Evolutionary conservation across 2,329 filamentous ascomycete species (phyloP).

Genomic region (Pleomassaria siparia): DNA sequence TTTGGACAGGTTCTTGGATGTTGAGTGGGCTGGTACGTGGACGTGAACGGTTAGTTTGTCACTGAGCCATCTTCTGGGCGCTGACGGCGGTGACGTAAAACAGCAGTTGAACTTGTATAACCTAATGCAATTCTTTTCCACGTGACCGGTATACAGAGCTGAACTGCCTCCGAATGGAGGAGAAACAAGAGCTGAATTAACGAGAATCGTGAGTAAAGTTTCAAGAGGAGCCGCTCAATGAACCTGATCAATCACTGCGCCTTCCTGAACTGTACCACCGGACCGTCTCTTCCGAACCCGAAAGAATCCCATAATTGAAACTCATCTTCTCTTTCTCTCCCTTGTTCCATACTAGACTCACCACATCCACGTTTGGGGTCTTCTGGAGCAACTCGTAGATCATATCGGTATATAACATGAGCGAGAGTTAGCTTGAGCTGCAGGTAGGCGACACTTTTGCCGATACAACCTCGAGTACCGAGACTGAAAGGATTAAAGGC

Average conservation of each 20-base stretch:
- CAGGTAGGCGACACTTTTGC: slow-evolving; percentile 65
- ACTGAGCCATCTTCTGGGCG: no score
- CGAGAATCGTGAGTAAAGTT: not conserved
- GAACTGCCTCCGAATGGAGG: not conserved
- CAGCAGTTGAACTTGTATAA: no score
- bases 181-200: not conserved
- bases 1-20: no score
- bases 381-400: slow-evolving; percentile 44
- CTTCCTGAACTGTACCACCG: slow-evolving; percentile 58
- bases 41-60: no score
- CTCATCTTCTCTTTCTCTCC: slow-evolving; percentile 47
- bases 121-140: no score
- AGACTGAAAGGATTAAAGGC: slow-evolving; percentile 74
- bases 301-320: slow-evolving; percentile 72
- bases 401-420: slow-evolving; percentile 60
- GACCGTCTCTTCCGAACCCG: slow-evolving; percentile 69
- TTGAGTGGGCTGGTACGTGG: no score
- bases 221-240: not conserved
- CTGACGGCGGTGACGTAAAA: no score
- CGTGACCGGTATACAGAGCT: not conserved
- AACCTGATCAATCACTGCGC: not conserved
- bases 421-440: slow-evolving; percentile 65
- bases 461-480: slow-evolving; percentile 63
- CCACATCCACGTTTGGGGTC: slow-evolving; percentile 19
- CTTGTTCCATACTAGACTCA: slow-evolving; percentile 16